Percentiles rank a stretch among this genome's conserved stretches.
These are phyloP conservation scores for Tanacetum coccineum DNA, from an alignment of 129 eudicot genomes.

Conservation along the genomic window DNA sequence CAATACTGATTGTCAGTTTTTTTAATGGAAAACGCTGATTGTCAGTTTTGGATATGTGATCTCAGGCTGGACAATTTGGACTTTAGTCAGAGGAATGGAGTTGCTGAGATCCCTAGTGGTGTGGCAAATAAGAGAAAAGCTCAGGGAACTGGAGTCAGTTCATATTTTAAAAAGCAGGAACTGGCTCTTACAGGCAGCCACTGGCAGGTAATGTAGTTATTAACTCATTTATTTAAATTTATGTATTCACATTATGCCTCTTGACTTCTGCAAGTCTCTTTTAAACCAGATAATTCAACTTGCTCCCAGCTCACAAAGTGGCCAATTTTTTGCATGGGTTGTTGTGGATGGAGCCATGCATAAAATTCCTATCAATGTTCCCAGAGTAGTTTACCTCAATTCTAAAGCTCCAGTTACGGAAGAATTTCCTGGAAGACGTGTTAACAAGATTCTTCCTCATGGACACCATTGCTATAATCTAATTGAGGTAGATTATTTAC, in stretches of 20 bases:
- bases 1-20: slow-evolving; percentile 14
- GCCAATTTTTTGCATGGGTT: slow-evolving; percentile 85
- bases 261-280: neutral
- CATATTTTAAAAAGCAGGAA: slow-evolving; percentile 77
- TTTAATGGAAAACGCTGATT: neutral
- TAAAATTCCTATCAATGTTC: slow-evolving; percentile 71
- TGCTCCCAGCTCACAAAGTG: slow-evolving; percentile 61
- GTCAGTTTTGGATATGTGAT: slow-evolving; percentile 12
- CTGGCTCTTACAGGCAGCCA: slow-evolving; percentile 57
- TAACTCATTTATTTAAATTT: slow-evolving; percentile 1
- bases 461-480: slow-evolving; percentile 76
- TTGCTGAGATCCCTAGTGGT: slow-evolving; percentile 29
- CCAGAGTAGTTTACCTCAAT: slow-evolving; percentile 91
- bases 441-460: slow-evolving; percentile 92
- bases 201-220: slow-evolving; percentile 83
- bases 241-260: neutral
- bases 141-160: slow-evolving; percentile 69
- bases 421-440: slow-evolving; percentile 96
- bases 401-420: slow-evolving; percentile 94
- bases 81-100: slow-evolving; percentile 34
- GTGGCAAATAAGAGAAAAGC: slow-evolving; percentile 37
- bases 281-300: slow-evolving; percentile 79
- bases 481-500: slow-evolving; percentile 68
- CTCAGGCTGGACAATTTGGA: slow-evolving; percentile 54
- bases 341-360: slow-evolving; percentile 81